Base-by-base conservation (phyloP, 345 rosid species). In the Eucalyptus camaldulensis region DNA sequence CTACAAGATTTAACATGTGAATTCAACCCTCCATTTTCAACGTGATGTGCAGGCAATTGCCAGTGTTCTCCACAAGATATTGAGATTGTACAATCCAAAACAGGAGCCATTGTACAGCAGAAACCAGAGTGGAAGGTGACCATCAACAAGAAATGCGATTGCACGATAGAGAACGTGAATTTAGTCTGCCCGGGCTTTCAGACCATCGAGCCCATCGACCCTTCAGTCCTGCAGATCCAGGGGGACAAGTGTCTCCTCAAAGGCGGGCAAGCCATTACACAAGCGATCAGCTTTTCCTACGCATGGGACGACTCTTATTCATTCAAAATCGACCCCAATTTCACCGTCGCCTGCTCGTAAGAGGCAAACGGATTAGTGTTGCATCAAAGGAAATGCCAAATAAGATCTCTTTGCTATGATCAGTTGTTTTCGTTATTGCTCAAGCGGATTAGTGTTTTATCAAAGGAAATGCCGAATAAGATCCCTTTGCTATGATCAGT, bases 171-270 rank as follows among this genome's bases (percentile, higher is more conserved):
- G 53, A 9, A 60, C 9, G 9, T 89, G 76, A 85, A 49, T 31
- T 49, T 92, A 86, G 65, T 50, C n/a, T 89, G 92, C 58, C 19
- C 60, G 27, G 91, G 90, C 13, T 91, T 92, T 53, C 90, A 62
- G 25, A 53, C 89, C 4, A 24, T 12, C 10, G 76, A 87, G 85
- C 7, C 31, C 10, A 40, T 89, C 24, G 90, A 89, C 83, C 87
- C 90, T 24, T 86, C 89, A 3, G 40, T 90, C 53, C 24, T 91
- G 72, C 81, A 91, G 10, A 67, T 21, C 51, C 13, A 50, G 15
- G 91, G 47, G 2, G 91, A 50, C 7, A 47, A 67, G 60, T 89
- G 92, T 50, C 89, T 86, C 17, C 50, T 92, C 44, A 89, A 83
- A 72, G 37, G 76, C 13, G 89, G 88, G 27, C 4, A 40, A 7